These are phyloP conservation scores for Hanseniaspora osmophila DNA, from an alignment of 805 yeast genomes.

Conservation along the genomic window DNA sequence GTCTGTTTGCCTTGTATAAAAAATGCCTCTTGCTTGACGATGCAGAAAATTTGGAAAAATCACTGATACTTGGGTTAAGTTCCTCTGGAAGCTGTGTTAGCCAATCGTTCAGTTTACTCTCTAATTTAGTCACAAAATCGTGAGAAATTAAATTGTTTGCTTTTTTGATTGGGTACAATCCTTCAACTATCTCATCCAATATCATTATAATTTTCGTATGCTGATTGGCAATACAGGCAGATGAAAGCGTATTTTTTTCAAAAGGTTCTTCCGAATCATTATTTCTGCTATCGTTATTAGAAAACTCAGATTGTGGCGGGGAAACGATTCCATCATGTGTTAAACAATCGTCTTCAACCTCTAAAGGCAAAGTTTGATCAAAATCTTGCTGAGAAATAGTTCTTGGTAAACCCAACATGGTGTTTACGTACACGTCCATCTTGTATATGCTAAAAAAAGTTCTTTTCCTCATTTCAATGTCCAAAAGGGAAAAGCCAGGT, in stretches of 20 bases:
- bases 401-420: conserved; percentile 78
- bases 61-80: conserved; percentile 32
- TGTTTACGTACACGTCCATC: conserved; percentile 80
- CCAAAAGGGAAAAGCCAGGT: conserved; percentile 44
- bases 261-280: neutral
- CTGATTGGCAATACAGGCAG: conserved; percentile 55
- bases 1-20: conserved; percentile 47
- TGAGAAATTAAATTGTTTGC: conserved; percentile 21
- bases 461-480: conserved; percentile 72
- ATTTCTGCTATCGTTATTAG: too few species aligned
- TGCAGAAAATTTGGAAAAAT: conserved; percentile 22
- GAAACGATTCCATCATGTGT: conserved; percentile 37
- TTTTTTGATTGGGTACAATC: conserved; percentile 46
- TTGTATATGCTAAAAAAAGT: conserved; percentile 81
- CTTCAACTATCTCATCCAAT: conserved; percentile 54
- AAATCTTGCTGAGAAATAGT: conserved; percentile 64
- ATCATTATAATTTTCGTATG: conserved; percentile 67
- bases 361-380: conserved; percentile 75
- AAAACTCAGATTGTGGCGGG: conserved; percentile 14
- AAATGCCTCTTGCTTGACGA: conserved; percentile 13
- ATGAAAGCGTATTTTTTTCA: conserved; percentile 14
- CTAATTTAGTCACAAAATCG: conserved; percentile 51
- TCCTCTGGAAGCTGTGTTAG: conserved; percentile 54
- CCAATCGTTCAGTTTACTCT: conserved; percentile 64
- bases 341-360: conserved; percentile 74